A percentile compares a stretch with the other conserved stretches of the same genome.
Conservation (phyloP, 2,329 filamentous ascomycete genomes). For the Nemania sp. region DNA sequence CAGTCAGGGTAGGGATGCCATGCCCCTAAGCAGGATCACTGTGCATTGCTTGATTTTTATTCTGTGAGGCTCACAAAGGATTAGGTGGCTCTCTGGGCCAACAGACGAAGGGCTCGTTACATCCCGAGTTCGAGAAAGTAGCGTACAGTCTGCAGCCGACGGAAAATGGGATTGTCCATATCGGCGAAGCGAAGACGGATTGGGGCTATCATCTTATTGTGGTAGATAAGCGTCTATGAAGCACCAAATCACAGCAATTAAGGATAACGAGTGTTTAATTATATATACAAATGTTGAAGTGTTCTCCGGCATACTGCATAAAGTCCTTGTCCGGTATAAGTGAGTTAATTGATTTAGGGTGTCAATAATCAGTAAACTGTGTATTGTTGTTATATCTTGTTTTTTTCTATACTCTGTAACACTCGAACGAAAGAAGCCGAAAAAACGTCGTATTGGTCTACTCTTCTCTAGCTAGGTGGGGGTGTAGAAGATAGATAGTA, state of each 20-base stretch:
- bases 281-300: too few relatives aligned
- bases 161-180: slow-evolving; percentile 58
- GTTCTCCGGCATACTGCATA: too few relatives aligned
- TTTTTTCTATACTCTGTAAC: too few relatives aligned
- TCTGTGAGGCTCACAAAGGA: slow-evolving; percentile 6
- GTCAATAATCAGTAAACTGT: too few relatives aligned
- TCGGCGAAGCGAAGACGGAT: slow-evolving; percentile 70
- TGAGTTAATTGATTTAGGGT: too few relatives aligned
- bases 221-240: slow-evolving; percentile 56
- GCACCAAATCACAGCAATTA: slow-evolving; percentile 43
- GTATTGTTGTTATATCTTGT: too few relatives aligned
- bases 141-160: slow-evolving; percentile 63
- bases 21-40: background rate
- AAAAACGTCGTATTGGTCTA: too few relatives aligned
- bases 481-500: too few relatives aligned
- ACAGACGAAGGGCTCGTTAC: slow-evolving; percentile 70
- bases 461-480: too few relatives aligned
- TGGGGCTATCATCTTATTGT: slow-evolving; percentile 83
- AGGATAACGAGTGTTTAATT: too few relatives aligned
- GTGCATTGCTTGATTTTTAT: background rate
- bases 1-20: slow-evolving; percentile 56
- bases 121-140: slow-evolving; percentile 69
- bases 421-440: too few relatives aligned
- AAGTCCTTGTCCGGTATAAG: too few relatives aligned
- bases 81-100: slow-evolving; percentile 72